Base-by-base conservation (phyloP, 768 basidiomycete genomes). In the Suillus spraguei region DNA sequence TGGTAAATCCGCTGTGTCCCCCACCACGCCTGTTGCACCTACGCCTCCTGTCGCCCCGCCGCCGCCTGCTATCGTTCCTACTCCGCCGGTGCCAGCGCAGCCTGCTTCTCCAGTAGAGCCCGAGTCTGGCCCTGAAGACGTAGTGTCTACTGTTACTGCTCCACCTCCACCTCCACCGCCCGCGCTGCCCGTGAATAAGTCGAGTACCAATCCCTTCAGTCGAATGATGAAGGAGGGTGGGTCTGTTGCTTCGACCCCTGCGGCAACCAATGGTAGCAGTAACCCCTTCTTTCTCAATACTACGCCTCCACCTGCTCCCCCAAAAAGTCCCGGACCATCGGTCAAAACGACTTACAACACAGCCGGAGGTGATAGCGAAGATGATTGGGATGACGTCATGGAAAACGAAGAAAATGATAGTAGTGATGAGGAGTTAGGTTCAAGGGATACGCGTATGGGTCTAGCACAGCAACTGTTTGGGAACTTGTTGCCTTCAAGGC, bases 381-480 rank as follows among this genome's bases (percentile, higher is more conserved):
- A 92, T 20, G 93, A 94, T 58, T 96, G 94, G 94, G 94, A 90
- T 61, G 87, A 88, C n/a, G 80, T 93, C 56, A 79, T 85, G 69
- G 94, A 95, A 74, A 87, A 85, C 49, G 84, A 87, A 24, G 85
- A 85, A 5, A 83, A 85, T 6, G 88, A 90, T 68, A 89, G 86
- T 65, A 89, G 87, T 60, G 93, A 94, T 61, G 94, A 95, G 72
- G 94, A 95, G 64, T 78, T 90, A 55, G 80, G 82, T n/a, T 82
- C 81, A 4, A 81, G 95, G 50, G 81, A 79, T 59, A 84, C 81
- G 20, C 82, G 92, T 17, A 83, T 83, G 63, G 85, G 87, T 61
- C 85, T 99, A 44, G 96, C 96, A 8, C 82, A 85, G 65, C 82
- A 87, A 62, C 71, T 98, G 50, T 98, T 98, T 72, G 90, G 91